Evolutionary conservation across 148 eudicot species (phyloP).

Genomic region (Camellia granthamiana): DNA sequence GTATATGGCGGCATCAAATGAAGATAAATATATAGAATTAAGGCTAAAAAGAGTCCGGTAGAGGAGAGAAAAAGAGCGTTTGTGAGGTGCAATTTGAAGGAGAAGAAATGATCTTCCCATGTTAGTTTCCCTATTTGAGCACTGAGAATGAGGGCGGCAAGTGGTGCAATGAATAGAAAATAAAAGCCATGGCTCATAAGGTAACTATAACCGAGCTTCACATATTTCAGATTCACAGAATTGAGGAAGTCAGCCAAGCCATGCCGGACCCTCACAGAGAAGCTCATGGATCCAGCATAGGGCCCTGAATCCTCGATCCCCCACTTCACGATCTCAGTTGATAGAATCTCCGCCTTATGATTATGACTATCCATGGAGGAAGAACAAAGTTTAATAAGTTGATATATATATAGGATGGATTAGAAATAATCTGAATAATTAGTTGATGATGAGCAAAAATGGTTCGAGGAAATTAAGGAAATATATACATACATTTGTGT

Average conservation of each 20-base stretch:
- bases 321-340: constrained; percentile 51
- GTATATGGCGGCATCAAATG: constrained; percentile 42
- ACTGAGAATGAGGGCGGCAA: constrained; percentile 30
- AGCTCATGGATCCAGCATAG: constrained; percentile 51
- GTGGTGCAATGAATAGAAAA: constrained; percentile 30
- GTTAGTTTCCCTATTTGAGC: constrained; percentile 36
- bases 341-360: constrained; percentile 28
- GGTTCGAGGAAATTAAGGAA: too few species aligned
- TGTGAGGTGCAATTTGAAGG: constrained; percentile 14
- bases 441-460: too few species aligned
- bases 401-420: too few species aligned
- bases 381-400: too few species aligned
- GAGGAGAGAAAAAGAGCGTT: constrained; percentile 15
- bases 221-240: constrained; percentile 63
- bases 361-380: too few species aligned
- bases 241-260: constrained; percentile 59
- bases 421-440: too few species aligned
- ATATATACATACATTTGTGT: too few species aligned
- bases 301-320: constrained; percentile 56
- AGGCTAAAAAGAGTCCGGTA: constrained; percentile 30
- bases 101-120: constrained; percentile 25
- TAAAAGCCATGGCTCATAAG: constrained; percentile 51
- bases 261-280: constrained; percentile 53
- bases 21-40: constrained; percentile 37
- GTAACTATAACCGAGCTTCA: constrained; percentile 60